phyloP scores from a whole-genome alignment of 2,329 filamentous ascomycete genomes.

The Penicillium psychrosexuale region DNA sequence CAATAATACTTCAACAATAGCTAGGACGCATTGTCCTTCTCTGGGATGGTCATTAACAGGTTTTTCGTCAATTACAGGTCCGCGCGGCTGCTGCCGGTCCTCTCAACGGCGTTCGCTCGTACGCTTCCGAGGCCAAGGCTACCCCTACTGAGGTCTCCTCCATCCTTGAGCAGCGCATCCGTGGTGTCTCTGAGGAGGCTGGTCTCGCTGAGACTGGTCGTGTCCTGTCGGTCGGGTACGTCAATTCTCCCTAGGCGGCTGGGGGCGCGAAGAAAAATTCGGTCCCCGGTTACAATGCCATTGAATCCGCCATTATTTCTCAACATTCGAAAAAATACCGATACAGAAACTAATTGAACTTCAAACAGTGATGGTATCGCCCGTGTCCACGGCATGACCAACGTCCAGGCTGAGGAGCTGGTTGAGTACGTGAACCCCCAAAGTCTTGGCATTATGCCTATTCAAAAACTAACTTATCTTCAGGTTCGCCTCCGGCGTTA shows the following conservation, averaged over 20 bases:
- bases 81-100: constrained; percentile 80
- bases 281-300: constrained; percentile 27
- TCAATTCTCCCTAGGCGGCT: constrained; percentile 32
- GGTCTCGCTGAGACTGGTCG: constrained; percentile 96
- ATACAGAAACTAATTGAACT: constrained; percentile 21
- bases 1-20: constrained; percentile 22
- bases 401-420: constrained; percentile 99
- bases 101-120: constrained; percentile 75
- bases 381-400: constrained; percentile 99
- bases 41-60: constrained; percentile 52
- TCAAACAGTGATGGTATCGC: constrained; percentile 94
- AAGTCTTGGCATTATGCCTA: constrained; percentile 17
- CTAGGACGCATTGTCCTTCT: constrained; percentile 22
- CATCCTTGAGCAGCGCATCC: constrained; percentile 98
- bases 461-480: constrained; percentile 26
- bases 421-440: constrained; percentile 75
- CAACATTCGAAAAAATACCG: constrained; percentile 8
- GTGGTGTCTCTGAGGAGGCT: constrained; percentile 96
- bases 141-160: constrained; percentile 97
- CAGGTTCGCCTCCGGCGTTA: constrained; percentile 98
- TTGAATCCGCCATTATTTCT: constrained; percentile 21
- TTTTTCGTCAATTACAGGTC: constrained; percentile 57
- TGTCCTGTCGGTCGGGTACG: constrained; percentile 98
- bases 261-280: constrained; percentile 29
- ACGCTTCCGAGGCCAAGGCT: constrained; percentile 91